Evolutionary conservation across 768 basidiomycete species (phyloP).

Genomic region (Collybiopsis luxurians): DNA sequence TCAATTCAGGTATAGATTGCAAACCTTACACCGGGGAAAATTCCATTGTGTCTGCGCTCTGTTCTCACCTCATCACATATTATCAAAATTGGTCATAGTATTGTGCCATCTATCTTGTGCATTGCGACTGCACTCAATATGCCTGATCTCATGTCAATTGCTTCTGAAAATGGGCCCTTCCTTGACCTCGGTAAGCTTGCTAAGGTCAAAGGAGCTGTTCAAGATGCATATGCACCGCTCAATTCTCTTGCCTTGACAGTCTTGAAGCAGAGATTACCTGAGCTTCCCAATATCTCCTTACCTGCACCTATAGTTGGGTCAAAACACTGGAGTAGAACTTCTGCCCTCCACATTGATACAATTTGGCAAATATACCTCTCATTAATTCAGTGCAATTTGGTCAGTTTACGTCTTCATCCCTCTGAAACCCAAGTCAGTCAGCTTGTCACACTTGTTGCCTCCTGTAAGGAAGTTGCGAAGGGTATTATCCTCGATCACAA

Average conservation of each 20-base stretch:
- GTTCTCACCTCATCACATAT: not conserved
- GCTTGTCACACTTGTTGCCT: conserved; percentile 10
- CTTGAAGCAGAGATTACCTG: not conserved
- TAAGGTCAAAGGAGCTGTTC: not conserved
- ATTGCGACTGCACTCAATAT: not conserved
- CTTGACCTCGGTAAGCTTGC: not conserved
- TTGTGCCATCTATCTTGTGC: not conserved
- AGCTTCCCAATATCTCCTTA: not conserved
- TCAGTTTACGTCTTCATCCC: conserved; percentile 8
- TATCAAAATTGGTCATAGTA: not conserved
- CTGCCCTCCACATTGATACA: conserved; percentile 11
- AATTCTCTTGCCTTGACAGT: not conserved
- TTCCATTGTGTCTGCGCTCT: not conserved
- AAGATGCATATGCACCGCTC: not conserved
- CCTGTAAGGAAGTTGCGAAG: conserved; percentile 5
- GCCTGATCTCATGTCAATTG: not conserved
- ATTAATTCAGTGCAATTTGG: conserved; percentile 1
- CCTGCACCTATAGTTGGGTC: not conserved
- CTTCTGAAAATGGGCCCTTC: not conserved
- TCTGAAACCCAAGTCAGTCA: conserved; percentile 6
- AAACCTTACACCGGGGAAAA: not conserved
- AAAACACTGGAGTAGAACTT: not conserved
- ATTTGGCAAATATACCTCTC: conserved; percentile 5
- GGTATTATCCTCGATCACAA: conserved; percentile 9
- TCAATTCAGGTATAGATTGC: not conserved